Percentiles rank a stretch among this genome's conserved stretches.
phyloP scores from a whole-genome alignment of 345 rosid genomes.

The Eucalyptus tenuipes region DNA sequence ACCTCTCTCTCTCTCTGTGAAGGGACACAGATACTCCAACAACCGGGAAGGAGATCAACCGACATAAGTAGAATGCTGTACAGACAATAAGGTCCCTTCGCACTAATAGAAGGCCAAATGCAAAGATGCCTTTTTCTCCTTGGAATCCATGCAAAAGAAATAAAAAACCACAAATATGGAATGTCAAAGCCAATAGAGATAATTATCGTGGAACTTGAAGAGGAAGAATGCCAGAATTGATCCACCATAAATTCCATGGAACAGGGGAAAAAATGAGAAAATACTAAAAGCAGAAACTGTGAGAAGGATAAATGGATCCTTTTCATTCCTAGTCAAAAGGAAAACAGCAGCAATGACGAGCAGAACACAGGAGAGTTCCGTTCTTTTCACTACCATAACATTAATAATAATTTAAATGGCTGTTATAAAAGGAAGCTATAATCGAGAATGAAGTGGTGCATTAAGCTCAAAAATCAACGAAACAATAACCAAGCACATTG shows the following conservation, averaged over 20 bases:
- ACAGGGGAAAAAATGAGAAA: neutral
- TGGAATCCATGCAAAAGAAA: neutral
- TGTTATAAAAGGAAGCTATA: neutral
- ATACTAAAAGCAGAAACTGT: neutral
- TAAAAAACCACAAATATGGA: neutral
- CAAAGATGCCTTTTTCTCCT: neutral
- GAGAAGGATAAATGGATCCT: neutral
- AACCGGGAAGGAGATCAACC: neutral
- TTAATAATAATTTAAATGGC: neutral
- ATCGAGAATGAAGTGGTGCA: neutral
- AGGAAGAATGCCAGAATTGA: neutral
- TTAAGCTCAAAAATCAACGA: neutral
- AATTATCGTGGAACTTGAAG: neutral
- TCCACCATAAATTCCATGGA: neutral
- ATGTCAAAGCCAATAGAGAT: neutral
- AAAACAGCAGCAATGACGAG: neutral
- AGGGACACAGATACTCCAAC: neutral
- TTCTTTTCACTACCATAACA: neutral
- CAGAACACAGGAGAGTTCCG: neutral
- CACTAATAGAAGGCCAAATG: neutral
- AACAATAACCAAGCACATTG: neutral
- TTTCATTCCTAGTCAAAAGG: neutral
- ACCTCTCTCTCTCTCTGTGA: neutral
- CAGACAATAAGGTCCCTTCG: neutral
- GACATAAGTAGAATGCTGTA: neutral